phyloP scores from a whole-genome alignment of 495 filamentous ascomycete genomes.

The Hypoxylon lenormandii region DNA sequence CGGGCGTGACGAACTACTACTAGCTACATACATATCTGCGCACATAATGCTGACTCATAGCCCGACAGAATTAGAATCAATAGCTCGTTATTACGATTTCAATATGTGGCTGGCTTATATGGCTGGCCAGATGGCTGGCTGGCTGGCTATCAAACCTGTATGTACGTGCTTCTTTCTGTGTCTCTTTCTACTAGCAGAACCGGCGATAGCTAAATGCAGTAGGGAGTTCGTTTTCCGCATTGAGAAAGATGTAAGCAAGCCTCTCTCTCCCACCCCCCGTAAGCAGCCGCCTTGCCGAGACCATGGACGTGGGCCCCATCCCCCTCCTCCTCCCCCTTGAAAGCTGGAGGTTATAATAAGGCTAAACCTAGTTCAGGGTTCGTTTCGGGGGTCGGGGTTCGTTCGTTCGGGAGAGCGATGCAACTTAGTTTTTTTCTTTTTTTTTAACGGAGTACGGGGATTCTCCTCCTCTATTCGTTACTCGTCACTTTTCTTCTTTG shows the following conservation, averaged over 20 bases:
- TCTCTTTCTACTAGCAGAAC: conserved; percentile 18
- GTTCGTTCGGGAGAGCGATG: conserved; percentile 22
- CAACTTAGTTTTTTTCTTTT: too few relatives aligned
- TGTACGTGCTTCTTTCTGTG: too few relatives aligned
- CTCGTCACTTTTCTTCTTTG: neutral
- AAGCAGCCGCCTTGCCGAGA: conserved; percentile 29
- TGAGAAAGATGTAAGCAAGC: conserved; percentile 10
- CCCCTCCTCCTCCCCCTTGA: too few relatives aligned
- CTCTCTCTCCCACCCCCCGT: too few relatives aligned
- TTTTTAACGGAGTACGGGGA: conserved; percentile 26
- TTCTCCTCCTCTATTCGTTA: conserved; percentile 1
- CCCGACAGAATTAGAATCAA: conserved; percentile 18
- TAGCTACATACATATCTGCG: conserved; percentile 16
- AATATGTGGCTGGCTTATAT: conserved; percentile 16
- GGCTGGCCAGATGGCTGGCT: conserved; percentile 12
- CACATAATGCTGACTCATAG: conserved; percentile 27
- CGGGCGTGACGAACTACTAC: neutral
- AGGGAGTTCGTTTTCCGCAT: conserved; percentile 13
- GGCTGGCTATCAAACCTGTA: too few relatives aligned
- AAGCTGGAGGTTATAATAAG: neutral
- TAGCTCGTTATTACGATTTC: conserved; percentile 10
- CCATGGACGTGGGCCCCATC: conserved; percentile 16
- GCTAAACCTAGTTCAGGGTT: conserved; percentile 4
- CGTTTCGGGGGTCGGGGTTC: conserved; percentile 4
- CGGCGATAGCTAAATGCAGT: conserved; percentile 14